Percentiles rank a stretch among this genome's conserved stretches.
Evolutionary conservation across 192 early-diverging fungal genomes (phyloP).

Genomic region (Coemansia sp.): DNA sequence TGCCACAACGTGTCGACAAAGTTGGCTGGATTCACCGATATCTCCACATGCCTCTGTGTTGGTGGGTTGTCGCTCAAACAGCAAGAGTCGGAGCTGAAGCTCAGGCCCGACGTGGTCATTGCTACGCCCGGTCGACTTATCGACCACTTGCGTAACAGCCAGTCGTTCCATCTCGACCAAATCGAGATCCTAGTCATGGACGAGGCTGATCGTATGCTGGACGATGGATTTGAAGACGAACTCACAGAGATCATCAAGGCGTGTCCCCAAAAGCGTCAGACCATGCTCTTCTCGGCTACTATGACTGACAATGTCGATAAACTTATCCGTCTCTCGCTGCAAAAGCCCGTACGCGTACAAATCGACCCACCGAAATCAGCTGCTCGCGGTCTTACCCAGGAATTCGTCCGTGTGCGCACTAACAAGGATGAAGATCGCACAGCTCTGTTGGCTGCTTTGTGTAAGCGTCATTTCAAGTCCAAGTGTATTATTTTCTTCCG

Average conservation of each 20-base stretch:
- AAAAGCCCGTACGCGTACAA: constrained; percentile 86
- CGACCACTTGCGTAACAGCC: constrained; percentile 95
- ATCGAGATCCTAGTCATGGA: constrained; percentile 99
- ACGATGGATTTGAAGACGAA: constrained; percentile 97
- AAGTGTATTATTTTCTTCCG: constrained; percentile 93
- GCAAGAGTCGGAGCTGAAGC: constrained; percentile 87
- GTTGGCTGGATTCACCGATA: constrained; percentile 87
- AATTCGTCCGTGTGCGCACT: constrained; percentile 92
- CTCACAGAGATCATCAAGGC: constrained; percentile 91
- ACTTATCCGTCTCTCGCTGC: constrained; percentile 89
- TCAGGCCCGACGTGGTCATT: constrained; percentile 91
- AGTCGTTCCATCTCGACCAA: constrained; percentile 79
- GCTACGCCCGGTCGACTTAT: constrained; percentile 98
- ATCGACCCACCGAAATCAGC: constrained; percentile 84
- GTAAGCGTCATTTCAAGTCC: constrained; percentile 75
- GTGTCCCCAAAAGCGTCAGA: constrained; percentile 88
- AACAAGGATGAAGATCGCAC: constrained; percentile 85
- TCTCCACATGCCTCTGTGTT: constrained; percentile 84
- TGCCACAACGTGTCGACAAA: constrained; percentile 90
- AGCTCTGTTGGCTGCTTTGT: constrained; percentile 84
- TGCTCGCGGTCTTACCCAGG: constrained; percentile 79
- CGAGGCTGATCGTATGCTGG: constrained; percentile 98
- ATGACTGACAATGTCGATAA: constrained; percentile 99
- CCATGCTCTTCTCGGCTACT: constrained; percentile 99
- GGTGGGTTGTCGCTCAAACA: constrained; percentile 84